These are phyloP conservation scores for Dorcoceras hygrometricum DNA, from an alignment of 257 asterid species.

Conservation along the genomic window DNA sequence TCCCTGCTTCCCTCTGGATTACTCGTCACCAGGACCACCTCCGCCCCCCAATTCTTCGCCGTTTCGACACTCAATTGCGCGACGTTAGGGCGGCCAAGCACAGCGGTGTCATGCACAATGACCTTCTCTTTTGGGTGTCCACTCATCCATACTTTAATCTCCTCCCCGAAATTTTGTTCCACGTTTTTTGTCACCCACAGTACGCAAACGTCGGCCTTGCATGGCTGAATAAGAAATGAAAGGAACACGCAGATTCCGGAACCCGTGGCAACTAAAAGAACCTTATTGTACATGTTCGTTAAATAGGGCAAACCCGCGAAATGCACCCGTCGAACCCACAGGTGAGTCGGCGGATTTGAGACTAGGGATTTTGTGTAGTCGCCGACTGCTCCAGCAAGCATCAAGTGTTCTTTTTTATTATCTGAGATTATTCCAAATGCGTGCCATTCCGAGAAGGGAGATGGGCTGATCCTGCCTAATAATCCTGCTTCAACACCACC, in stretches of 20 bases:
- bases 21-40: conserved; percentile 69
- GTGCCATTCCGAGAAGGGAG: conserved; percentile 79
- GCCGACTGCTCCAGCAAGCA: conserved; percentile 79
- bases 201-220: conserved; percentile 48
- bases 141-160: conserved; percentile 52
- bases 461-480: conserved; percentile 68
- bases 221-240: conserved; percentile 64
- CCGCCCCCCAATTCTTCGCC: conserved; percentile 53
- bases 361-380: conserved; percentile 65
- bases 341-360: conserved; percentile 43
- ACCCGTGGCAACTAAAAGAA: conserved; percentile 65
- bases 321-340: conserved; percentile 70
- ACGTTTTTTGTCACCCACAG: conserved; percentile 74
- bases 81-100: conserved; percentile 63
- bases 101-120: conserved; percentile 60
- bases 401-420: conserved; percentile 57
- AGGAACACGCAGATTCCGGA: conserved; percentile 70
- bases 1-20: conserved; percentile 73
- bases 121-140: conserved; percentile 50
- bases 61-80: conserved; percentile 49
- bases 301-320: conserved; percentile 68
- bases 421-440: conserved; percentile 76
- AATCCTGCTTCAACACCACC: conserved; percentile 66
- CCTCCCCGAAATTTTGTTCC: conserved; percentile 58
- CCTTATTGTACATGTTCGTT: conserved; percentile 59